These are phyloP conservation scores for Vanrija humicola DNA, from an alignment of 1,284 basidiomycete species.

Conservation along the genomic window DNA sequence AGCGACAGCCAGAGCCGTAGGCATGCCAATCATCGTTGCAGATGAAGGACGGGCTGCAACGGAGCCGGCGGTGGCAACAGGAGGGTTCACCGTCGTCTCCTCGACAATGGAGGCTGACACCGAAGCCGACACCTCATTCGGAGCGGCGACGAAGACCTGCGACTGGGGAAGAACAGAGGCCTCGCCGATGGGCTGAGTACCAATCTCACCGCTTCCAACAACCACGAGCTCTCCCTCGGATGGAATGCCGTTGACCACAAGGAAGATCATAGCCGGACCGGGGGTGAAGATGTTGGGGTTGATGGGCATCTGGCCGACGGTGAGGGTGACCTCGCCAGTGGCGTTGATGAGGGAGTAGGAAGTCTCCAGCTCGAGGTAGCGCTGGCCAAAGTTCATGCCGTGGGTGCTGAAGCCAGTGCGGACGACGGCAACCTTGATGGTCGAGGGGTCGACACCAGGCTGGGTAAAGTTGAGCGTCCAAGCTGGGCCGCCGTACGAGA, in stretches of 20 bases:
- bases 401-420: conserved; percentile 92
- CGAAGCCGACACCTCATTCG: no score
- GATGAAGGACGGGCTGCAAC: no score
- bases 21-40: no score
- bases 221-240: conserved; percentile 68
- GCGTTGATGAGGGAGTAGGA: conserved; percentile 72
- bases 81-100: no score
- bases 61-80: no score
- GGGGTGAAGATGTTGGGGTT: conserved; percentile 82
- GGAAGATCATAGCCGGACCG: conserved; percentile 75
- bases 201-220: conserved; percentile 72
- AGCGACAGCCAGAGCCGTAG: background rate
- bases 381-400: conserved; percentile 62
- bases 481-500: conserved; percentile 67
- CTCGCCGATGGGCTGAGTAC: conserved; percentile 57
- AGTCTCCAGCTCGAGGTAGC: conserved; percentile 65
- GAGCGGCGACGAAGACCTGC: conserved; percentile 15
- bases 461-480: conserved; percentile 68
- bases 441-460: conserved; percentile 54
- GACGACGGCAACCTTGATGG: conserved; percentile 70
- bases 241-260: conserved; percentile 78
- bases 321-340: conserved; percentile 66
- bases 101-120: no score
- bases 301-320: conserved; percentile 73
- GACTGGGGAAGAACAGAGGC: conserved; percentile 56